These are phyloP conservation scores for Agrocybe pediades DNA, from an alignment of 768 basidiomycete species.

Conservation along the genomic window DNA sequence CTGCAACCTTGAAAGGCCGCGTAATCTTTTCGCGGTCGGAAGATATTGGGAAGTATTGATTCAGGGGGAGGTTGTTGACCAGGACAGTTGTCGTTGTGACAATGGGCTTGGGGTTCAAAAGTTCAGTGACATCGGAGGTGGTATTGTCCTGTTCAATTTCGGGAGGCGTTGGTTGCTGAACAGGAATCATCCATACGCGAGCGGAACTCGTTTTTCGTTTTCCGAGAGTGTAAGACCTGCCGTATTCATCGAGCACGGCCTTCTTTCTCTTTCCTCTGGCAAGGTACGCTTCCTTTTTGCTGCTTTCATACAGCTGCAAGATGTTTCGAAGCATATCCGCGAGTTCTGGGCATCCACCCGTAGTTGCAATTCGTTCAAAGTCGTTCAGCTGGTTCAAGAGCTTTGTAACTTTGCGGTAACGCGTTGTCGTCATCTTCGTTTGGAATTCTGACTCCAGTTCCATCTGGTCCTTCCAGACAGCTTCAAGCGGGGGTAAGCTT, in stretches of 20 bases:
- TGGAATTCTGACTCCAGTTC: conserved; percentile 62
- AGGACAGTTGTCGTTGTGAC: conserved; percentile 69
- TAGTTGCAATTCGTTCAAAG: conserved; percentile 57
- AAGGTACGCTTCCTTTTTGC: conserved; percentile 52
- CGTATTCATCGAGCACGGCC: conserved; percentile 67
- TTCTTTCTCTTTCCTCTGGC: conserved; percentile 56
- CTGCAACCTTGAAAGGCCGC: conserved; percentile 82
- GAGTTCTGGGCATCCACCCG: conserved; percentile 61
- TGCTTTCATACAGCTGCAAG: conserved; percentile 64
- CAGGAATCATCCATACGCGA: conserved; percentile 90
- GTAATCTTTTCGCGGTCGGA: conserved; percentile 81
- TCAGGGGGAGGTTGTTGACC: conserved; percentile 82
- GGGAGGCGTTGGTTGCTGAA: conserved; percentile 28
- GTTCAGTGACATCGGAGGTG: conserved; percentile 27
- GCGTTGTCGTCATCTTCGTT: conserved; percentile 62
- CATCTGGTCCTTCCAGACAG: conserved; percentile 68
- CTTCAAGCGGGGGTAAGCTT: conserved; percentile 55
- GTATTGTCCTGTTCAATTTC: conserved; percentile 2
- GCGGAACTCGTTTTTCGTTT: conserved; percentile 89
- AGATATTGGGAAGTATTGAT: conserved; percentile 74
- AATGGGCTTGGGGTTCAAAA: conserved; percentile 23
- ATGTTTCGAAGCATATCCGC: conserved; percentile 51
- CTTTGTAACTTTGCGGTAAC: conserved; percentile 64
- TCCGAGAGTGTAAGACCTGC: conserved; percentile 86
- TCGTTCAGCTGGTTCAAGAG: conserved; percentile 70